These are phyloP conservation scores for Aspergillus baeticus DNA, from an alignment of 495 filamentous ascomycete species.

Conservation along the genomic window DNA sequence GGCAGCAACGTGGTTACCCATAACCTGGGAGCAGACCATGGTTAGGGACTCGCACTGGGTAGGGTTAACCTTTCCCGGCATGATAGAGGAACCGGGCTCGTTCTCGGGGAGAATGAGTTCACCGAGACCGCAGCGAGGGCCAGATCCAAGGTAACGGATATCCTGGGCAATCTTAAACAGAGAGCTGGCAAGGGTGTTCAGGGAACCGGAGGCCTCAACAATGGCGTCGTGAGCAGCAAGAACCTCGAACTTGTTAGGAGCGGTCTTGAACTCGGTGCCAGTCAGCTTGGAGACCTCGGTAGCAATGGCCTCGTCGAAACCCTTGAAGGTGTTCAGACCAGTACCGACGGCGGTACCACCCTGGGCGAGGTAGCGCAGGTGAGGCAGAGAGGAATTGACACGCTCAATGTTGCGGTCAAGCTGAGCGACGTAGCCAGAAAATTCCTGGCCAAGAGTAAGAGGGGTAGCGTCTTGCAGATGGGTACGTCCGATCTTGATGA, in stretches of 20 bases:
- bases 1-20: conserved; percentile 91
- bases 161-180: conserved; percentile 99
- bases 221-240: conserved; percentile 97
- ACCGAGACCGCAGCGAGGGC: conserved; percentile 91
- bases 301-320: conserved; percentile 91
- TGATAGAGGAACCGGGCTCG: conserved; percentile 95
- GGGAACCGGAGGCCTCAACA: conserved; percentile 86
- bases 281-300: conserved; percentile 89
- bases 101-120: conserved; percentile 94
- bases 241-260: conserved; percentile 98
- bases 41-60: conserved; percentile 98
- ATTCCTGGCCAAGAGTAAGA: conserved; percentile 94
- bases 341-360: conserved; percentile 97
- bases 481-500: conserved; percentile 99
- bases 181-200: conserved; percentile 90
- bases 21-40: conserved; percentile 96
- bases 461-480: conserved; percentile 98
- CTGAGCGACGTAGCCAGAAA: conserved; percentile 96
- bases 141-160: conserved; percentile 93
- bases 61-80: conserved; percentile 99
- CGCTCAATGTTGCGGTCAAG: conserved; percentile 87
- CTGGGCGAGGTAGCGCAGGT: conserved; percentile 85
- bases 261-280: conserved; percentile 89
- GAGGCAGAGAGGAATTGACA: conserved; percentile 76
- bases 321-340: conserved; percentile 94